Evolutionary conservation across 2,329 filamentous ascomycete species (phyloP), one percentile per base, ranked within the genome.

Genomic region (Spiromastix sp.): DNA sequence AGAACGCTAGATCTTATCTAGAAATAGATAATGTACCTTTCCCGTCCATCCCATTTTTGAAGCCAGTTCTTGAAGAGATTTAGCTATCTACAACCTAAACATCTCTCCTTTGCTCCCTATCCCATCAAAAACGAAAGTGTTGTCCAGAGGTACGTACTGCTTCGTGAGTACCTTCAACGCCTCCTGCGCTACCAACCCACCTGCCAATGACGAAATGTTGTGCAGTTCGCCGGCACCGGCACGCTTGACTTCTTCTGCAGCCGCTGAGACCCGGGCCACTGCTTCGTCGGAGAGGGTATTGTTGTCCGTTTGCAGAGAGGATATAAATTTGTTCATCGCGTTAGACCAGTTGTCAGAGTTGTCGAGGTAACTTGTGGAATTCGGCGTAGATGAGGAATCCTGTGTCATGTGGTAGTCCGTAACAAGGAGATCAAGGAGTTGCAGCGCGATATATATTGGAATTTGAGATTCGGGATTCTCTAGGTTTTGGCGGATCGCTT

Each of bases 141-240:
- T 77, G 52, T 79, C 72, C 6, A 79, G 62, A 2, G 76, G 75
- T 8, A 77, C 64, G 50, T 79, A 80, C 56, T 80, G 76, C 48
- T 71, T 68, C n/a, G 76, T 80, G 29, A 69, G 43, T 4, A 77
- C 71, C 56, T 98, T 98, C 64, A 98, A 93, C 43, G 89, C 76
- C 63, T 98, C 91, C 60, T 98, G 93, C n/a, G 89, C 85, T 31
- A 93, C 81, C 66, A 98, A 81, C 3, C 91, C 93, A 19, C 91
- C 93, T 1, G 79, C 81, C 37, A 94, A 64, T 17, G 87, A 80
- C 20, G 87, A 82, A 37, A 93, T 83, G 55, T 95, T 96, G 64
- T 98, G 91, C 40, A 98, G 65, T 57, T 98, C 93, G 36, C 78
- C 83, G 18, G 85, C 84, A 31, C 76, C 78, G 22, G 85, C 82